Percentiles rank a stretch among this genome's conserved stretches.
Evolutionary conservation across 2,329 filamentous ascomycete genomes (phyloP).

Genomic region (Colletotrichum sidae): DNA sequence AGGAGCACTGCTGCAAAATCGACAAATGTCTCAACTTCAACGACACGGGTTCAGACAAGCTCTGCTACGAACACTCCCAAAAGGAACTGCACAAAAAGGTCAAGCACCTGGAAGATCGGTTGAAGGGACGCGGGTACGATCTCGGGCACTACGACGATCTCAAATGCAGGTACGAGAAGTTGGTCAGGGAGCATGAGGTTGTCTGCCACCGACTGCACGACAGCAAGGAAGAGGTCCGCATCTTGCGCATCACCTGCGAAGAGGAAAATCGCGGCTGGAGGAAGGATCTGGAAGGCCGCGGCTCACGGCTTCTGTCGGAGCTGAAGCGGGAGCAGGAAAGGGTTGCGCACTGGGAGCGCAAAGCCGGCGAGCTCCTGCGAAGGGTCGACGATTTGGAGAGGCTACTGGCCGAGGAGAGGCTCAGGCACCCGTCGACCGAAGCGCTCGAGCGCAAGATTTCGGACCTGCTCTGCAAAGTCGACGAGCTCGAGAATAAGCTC

Average conservation of each 20-base stretch:
- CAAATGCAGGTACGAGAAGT: constrained; percentile 25
- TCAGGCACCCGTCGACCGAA: constrained; percentile 16
- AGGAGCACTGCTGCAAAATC: constrained; percentile 33
- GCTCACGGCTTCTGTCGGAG: constrained; percentile 65
- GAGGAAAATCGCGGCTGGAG: constrained; percentile 31
- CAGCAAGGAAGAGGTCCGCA: constrained; percentile 21
- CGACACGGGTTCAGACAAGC: constrained; percentile 20
- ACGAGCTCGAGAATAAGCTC: constrained; percentile 30
- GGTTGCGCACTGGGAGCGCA: constrained; percentile 99
- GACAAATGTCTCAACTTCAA: constrained; percentile 29
- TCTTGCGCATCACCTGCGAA: constrained; percentile 20
- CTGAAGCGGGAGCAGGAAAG: constrained; percentile 93
- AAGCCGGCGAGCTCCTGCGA: constrained; percentile 46
- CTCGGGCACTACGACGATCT: constrained; percentile 21
- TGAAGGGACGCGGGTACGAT: constrained; percentile 4
- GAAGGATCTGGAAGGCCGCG: constrained; percentile 27
- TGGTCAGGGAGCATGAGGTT: constrained; percentile 26
- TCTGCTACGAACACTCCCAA: constrained; percentile 32
- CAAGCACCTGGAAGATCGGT: constrained; percentile 24
- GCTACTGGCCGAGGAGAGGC: constrained; percentile 25
- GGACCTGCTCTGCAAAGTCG: constrained; percentile 32
- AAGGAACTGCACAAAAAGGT: constrained; percentile 19
- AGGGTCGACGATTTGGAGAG: constrained; percentile 27
- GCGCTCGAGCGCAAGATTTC: constrained; percentile 24
- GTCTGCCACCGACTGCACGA: constrained; percentile 13